Evolutionary conservation across 371 early-diverging fungal genomes (phyloP), one percentile per base, ranked within the genome.

Genomic region (Batkoa obscura): DNA sequence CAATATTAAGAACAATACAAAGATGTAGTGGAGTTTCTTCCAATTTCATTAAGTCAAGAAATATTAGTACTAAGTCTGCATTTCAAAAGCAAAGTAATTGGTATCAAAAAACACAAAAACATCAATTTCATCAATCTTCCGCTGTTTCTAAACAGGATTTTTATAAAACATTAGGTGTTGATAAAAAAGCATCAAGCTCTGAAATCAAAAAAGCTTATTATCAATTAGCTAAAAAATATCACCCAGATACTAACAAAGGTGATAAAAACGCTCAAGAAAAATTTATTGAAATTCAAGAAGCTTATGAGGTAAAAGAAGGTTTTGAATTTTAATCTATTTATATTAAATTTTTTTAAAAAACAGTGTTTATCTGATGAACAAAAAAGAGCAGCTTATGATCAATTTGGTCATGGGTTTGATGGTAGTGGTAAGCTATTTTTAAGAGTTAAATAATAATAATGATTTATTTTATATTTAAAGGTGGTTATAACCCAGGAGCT

Each of bases 141-240:
- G 17, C 17, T 13, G 13, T 53, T 33, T n/a, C 32, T 9, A 80
- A 84, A 59, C 69, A 75, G 42, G 89, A 94, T 62, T 77, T 78
- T 33, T 95, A 94, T 65, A 74, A 81, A 35, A 72, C 85, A 2
- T 71, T 95, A 41, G 91, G 91, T 0, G 81, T 93, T 1, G 60
- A 67, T 34, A 84, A 83, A 62, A 72, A 69, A 23, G 84, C 96
- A 0, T 74, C 81, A 13, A 74, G 78, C 41, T 62, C 72, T 32
- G 94, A 94, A 51, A 90, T 95, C 67, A 95, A 95, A 64, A 89
- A 90, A 68, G 87, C 90, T 3, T 95, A 95, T 70, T 92, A 92
- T 66, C 72, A 72, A 79, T 70, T 90, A 43, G 96, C 93, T 10
- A 90, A 90, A 66, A 80, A 93, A 66, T 92, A 84, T 67, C 96